Percentiles rank a stretch among this genome's conserved stretches.
phyloP scores from a whole-genome alignment of 306 rosid genomes.

The Prinsepia uniflora region DNA sequence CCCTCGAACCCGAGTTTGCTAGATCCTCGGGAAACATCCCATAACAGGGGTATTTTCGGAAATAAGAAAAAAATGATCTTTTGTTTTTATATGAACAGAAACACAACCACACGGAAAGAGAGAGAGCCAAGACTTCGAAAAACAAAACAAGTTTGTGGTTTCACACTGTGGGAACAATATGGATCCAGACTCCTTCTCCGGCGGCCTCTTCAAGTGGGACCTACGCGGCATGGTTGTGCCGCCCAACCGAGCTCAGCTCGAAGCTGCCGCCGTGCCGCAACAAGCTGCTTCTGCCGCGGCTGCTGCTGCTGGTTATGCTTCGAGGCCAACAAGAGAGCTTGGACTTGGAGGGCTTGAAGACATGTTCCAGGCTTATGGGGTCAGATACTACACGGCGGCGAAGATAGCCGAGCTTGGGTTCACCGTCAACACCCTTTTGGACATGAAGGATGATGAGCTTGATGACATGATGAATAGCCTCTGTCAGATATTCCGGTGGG shows the following conservation, averaged over 20 bases:
- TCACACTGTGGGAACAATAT: conserved; percentile 24
- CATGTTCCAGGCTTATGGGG: conserved; percentile 80
- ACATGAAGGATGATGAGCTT: conserved; percentile 87
- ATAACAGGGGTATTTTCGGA: conserved; percentile 44
- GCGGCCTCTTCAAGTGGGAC: conserved; percentile 83
- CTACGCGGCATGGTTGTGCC: conserved; percentile 49
- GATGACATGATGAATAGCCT: conserved; percentile 96
- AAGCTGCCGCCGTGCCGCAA: conserved; percentile 25
- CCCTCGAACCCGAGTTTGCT: neutral
- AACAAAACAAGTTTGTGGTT: neutral
- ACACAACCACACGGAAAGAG: conserved; percentile 25
- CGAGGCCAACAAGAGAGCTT: conserved; percentile 35
- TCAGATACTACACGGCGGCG: conserved; percentile 74
- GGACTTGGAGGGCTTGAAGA: conserved; percentile 61
- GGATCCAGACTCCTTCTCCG: conserved; percentile 85
- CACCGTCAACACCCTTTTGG: conserved; percentile 72
- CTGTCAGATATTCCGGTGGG: conserved; percentile 77
- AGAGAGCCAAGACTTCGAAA: conserved; percentile 17
- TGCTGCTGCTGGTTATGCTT: neutral
- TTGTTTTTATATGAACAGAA: conserved; percentile 16
- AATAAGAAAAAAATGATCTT: neutral
- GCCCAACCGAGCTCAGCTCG: conserved; percentile 30
- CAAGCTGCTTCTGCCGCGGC: neutral
- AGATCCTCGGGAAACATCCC: conserved; percentile 8
- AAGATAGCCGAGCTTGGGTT: conserved; percentile 91